These are phyloP conservation scores for Termitomyces sp. DNA, from an alignment of 768 basidiomycete species.

Conservation along the genomic window DNA sequence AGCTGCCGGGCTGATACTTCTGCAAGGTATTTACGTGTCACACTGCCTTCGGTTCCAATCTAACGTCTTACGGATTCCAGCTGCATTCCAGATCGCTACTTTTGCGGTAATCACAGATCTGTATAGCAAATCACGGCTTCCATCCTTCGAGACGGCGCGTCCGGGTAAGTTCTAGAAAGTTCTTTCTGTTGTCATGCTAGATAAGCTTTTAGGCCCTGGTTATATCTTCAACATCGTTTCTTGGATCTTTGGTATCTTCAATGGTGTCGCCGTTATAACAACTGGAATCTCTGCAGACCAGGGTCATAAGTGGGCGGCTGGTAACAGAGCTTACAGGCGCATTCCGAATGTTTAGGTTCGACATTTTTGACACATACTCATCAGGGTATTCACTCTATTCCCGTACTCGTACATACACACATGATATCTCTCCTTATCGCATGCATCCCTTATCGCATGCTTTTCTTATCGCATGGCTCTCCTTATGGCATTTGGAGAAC, in stretches of 20 bases:
- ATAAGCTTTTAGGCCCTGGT: conserved; percentile 39
- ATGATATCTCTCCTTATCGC: background rate
- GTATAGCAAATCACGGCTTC: conserved; percentile 40
- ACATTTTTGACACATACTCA: background rate
- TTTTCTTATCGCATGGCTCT: background rate
- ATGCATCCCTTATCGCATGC: background rate
- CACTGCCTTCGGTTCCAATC: background rate
- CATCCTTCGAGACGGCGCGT: conserved; percentile 50
- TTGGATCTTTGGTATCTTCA: conserved; percentile 54
- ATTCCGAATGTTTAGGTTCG: conserved; percentile 18
- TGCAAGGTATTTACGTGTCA: conserved; percentile 43
- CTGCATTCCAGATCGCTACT: conserved; percentile 52
- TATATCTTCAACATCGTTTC: conserved; percentile 56
- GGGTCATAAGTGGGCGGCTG: conserved; percentile 72
- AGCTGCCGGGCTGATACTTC: conserved; percentile 55
- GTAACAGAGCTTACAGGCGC: conserved; percentile 58
- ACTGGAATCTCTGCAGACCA: conserved; percentile 61
- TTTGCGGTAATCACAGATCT: conserved; percentile 63
- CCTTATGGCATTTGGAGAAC: background rate
- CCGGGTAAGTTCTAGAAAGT: conserved; percentile 41
- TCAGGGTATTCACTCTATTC: background rate
- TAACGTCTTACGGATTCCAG: conserved; percentile 23
- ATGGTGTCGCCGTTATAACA: conserved; percentile 46
- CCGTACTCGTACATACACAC: background rate
- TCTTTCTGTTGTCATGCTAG: background rate